These are phyloP conservation scores for Blastocystis hominis DNA, from an alignment of 352 stramenopile species.

Conservation along the genomic window DNA sequence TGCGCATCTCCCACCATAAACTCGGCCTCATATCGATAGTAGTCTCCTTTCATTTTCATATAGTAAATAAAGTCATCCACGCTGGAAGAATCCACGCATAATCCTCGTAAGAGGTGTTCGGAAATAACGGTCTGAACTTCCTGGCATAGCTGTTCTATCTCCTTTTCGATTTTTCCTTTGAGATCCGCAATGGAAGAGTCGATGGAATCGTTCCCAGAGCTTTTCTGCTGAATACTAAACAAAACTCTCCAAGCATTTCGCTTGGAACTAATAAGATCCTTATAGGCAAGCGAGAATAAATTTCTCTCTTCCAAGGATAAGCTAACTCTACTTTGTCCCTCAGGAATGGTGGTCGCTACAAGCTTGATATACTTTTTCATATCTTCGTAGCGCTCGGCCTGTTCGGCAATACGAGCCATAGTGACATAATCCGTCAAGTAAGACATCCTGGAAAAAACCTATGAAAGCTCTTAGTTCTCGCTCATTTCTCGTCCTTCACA, in stretches of 20 bases:
- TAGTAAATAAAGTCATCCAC: slow-evolving; percentile 98
- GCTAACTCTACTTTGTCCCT: slow-evolving; percentile 42
- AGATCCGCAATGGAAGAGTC: neutral
- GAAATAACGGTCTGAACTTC: slow-evolving; percentile 93
- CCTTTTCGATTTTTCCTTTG: slow-evolving; percentile 68
- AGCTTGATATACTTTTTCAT: slow-evolving; percentile 93
- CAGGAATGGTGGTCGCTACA: slow-evolving; percentile 68
- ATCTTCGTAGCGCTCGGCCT: slow-evolving; percentile 80
- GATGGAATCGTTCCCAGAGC: neutral
- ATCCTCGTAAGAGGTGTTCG: slow-evolving; percentile 78
- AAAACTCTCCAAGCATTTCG: slow-evolving; percentile 85
- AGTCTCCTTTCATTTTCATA: slow-evolving; percentile 99
- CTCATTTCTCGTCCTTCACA: neutral
- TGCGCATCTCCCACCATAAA: slow-evolving; percentile 87
- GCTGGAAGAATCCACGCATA: slow-evolving; percentile 60
- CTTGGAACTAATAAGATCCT: slow-evolving; percentile 94
- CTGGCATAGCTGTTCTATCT: slow-evolving; percentile 88
- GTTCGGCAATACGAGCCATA: slow-evolving; percentile 77
- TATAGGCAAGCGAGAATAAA: slow-evolving; percentile 71
- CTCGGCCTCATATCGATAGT: slow-evolving; percentile 96
- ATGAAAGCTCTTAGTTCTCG: neutral
- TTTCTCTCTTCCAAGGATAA: slow-evolving; percentile 64
- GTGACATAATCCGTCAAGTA: slow-evolving; percentile 63
- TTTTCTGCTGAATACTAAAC: slow-evolving; percentile 59
- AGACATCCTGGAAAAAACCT: neutral